These are phyloP conservation scores for Nepenthes gracilis DNA, from an alignment of 148 eudicot genomes.

Conservation along the genomic window DNA sequence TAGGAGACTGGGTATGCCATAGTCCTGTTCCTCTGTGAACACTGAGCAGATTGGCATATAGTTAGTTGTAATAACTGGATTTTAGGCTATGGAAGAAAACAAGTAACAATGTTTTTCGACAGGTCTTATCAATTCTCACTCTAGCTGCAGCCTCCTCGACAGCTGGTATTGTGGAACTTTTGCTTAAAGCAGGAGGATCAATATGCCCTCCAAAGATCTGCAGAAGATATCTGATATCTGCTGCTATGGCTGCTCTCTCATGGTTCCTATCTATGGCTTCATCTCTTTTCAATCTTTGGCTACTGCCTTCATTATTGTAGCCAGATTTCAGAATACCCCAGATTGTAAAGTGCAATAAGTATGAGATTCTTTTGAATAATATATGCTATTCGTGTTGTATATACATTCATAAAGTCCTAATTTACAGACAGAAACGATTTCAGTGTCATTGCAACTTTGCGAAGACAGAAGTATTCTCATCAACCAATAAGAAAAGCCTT, in stretches of 20 bases:
- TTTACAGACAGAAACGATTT: no score
- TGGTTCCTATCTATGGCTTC: constrained; percentile 38
- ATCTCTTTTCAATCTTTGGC: constrained; percentile 40
- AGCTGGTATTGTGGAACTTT: constrained; percentile 32
- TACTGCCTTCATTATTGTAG: constrained; percentile 30
- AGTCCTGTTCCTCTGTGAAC: not conserved
- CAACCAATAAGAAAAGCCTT: no score
- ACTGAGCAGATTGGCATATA: not conserved
- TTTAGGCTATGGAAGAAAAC: not conserved
- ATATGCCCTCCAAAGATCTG: constrained; percentile 21
- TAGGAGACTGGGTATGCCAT: constrained; percentile 45
- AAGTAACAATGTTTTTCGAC: not conserved
- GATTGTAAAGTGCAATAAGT: not conserved
- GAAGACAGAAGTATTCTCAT: no score
- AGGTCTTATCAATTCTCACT: constrained; percentile 36
- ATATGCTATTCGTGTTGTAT: no score
- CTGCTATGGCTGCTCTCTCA: constrained; percentile 35
- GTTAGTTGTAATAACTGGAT: not conserved
- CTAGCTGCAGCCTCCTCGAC: constrained; percentile 49
- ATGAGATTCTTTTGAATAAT: not conserved
- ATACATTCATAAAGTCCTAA: no score
- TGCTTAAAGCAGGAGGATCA: constrained; percentile 19
- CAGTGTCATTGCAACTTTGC: no score
- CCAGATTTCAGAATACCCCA: not conserved
- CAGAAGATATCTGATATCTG: constrained; percentile 34